Evolutionary conservation across 2,329 filamentous ascomycete genomes (phyloP), one percentile per base, ranked within the genome.

Genomic region (Paraphoma chrysanthemicola): DNA sequence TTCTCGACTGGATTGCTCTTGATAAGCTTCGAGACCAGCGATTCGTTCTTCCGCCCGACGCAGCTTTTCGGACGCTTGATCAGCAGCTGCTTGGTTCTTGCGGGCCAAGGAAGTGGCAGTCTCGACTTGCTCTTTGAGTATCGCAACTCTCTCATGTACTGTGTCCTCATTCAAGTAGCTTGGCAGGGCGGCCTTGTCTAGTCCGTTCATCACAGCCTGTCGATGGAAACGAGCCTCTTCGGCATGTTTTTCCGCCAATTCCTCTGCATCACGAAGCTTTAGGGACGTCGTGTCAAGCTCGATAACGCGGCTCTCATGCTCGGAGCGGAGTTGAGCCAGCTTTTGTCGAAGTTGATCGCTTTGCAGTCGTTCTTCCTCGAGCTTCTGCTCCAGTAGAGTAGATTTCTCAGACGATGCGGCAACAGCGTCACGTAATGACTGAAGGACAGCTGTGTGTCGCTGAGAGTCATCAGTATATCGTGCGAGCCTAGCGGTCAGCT

Each of bases 1-100:
- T 77, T 99, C 96, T 44, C 95, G 87, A 77, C 93, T 98, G 4
- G 93, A 90, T 78, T 99, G 95, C 73, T 99, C 95, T 78, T 99
- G 95, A 75, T 98, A 98, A 29, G 93, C 92, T 76, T 99, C 95
- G 3, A 99, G 85, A 6, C 95, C 95, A 5, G 95, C 96, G 74
- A 99, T 98, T 42, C 95, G 89, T 80, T 98, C 96, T 78, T 99
- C 96, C 3, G 95, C 95, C 56, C 90, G 90, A 51, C 95, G 90
- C 51, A 99, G 83, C 74, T 93, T 96, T 71, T 97, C 93, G 0
- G 92, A 90, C 3, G 93, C 93, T 28, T 84, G 80, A 74, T 99
- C 92, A 1, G 93, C 94, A 56, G 96, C 93, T 58, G 89, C 85
- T 75, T 97, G 93, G 67, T 97, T 96, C 70, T 92, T 92, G 75